phyloP scores from a whole-genome alignment of 1,284 basidiomycete genomes.

The Pascua guehoae region DNA sequence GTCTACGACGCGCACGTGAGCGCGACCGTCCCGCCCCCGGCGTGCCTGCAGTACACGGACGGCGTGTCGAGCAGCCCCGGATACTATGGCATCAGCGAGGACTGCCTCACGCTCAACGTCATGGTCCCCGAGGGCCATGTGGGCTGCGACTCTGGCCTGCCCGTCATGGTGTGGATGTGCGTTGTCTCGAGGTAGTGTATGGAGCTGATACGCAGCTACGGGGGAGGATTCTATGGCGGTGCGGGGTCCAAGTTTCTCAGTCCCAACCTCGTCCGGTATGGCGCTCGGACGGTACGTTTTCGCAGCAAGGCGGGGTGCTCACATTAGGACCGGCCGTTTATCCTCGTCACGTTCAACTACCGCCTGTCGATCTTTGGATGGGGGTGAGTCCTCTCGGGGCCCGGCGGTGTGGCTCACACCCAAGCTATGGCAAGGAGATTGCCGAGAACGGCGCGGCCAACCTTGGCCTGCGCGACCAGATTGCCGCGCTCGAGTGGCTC shows the following conservation, averaged over 20 bases:
- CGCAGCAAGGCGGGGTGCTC: neutral
- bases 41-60: slow-evolving; percentile 31
- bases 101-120: slow-evolving; percentile 51
- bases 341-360: slow-evolving; percentile 52
- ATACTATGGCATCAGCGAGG: slow-evolving; percentile 35
- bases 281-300: slow-evolving; percentile 7
- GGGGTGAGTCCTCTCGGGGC: slow-evolving; percentile 14
- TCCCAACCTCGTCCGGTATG: slow-evolving; percentile 17
- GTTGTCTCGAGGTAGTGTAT: slow-evolving; percentile 3
- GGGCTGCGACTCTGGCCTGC: slow-evolving; percentile 18
- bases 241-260: slow-evolving; percentile 20
- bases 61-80: slow-evolving; percentile 21
- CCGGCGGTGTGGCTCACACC: too few relatives aligned
- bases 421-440: slow-evolving; percentile 34
- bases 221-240: slow-evolving; percentile 37
- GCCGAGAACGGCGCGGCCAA: slow-evolving; percentile 40
- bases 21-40: slow-evolving; percentile 27
- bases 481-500: slow-evolving; percentile 54
- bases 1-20: slow-evolving; percentile 27
- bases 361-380: slow-evolving; percentile 54
- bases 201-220: slow-evolving; percentile 23
- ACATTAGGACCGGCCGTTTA: slow-evolving; percentile 36
- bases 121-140: slow-evolving; percentile 23
- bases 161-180: slow-evolving; percentile 42
- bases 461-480: slow-evolving; percentile 50